These are phyloP conservation scores for Eragrostis nindensis DNA, from an alignment of 176 grass and related monocot genomes.

Conservation along the genomic window DNA sequence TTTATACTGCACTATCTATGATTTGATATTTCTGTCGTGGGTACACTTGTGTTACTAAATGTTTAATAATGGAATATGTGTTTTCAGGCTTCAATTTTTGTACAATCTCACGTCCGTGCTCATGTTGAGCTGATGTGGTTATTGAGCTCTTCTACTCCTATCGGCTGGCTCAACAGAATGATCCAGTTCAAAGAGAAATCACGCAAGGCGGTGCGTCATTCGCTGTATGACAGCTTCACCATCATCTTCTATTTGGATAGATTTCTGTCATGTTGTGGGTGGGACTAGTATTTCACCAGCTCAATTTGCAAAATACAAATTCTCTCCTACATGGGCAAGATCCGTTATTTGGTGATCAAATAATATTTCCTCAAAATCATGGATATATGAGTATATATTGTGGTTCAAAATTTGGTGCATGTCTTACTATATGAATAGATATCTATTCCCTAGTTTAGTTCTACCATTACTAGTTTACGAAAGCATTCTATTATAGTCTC, in stretches of 20 bases:
- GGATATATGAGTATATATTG: conserved; percentile 9
- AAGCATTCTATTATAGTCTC: conserved; percentile 11
- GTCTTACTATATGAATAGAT: too few species aligned
- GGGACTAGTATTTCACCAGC: neutral
- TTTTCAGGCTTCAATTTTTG: conserved; percentile 93
- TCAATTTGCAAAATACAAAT: conserved; percentile 30
- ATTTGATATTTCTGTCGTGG: conserved; percentile 5
- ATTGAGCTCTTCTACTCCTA: conserved; percentile 88
- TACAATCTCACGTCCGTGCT: conserved; percentile 96
- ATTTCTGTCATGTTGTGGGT: neutral
- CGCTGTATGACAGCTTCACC: conserved; percentile 76
- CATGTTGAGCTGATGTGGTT: conserved; percentile 99
- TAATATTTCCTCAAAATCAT: conserved; percentile 7
- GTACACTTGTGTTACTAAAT: conserved; percentile 24
- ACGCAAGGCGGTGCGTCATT: conserved; percentile 96
- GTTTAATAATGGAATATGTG: conserved; percentile 2
- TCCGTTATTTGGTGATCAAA: neutral
- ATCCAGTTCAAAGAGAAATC: conserved; percentile 99
- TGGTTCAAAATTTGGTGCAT: neutral
- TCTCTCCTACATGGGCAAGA: neutral
- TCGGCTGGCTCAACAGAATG: conserved; percentile 99
- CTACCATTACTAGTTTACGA: conserved; percentile 7
- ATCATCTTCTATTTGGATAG: conserved; percentile 40
- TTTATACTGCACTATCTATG: conserved; percentile 16
- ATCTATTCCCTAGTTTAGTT: too few species aligned